phyloP scores from a whole-genome alignment of 2,329 filamentous ascomycete species.

The Sporothrix humicola region DNA sequence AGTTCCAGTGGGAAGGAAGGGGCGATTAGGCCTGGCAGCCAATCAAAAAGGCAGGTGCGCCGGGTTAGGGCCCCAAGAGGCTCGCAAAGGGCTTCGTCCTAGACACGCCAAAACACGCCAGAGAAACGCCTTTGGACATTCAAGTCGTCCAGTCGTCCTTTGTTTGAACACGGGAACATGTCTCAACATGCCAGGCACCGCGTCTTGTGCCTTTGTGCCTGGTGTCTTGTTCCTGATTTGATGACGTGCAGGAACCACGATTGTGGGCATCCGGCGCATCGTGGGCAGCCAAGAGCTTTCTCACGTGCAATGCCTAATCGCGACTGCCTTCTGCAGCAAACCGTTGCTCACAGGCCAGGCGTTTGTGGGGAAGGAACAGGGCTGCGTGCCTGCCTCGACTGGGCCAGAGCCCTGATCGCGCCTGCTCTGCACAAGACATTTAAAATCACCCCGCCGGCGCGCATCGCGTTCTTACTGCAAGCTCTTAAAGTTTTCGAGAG shows the following conservation, averaged over 20 bases:
- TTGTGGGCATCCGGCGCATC: background rate
- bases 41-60: constrained; percentile 39
- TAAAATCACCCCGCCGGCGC: constrained; percentile 9
- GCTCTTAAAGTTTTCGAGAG: constrained; percentile 3
- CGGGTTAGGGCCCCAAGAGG: constrained; percentile 32
- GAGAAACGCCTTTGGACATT: background rate
- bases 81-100: background rate
- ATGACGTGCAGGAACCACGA: constrained; percentile 11
- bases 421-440: constrained; percentile 1
- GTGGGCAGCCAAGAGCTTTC: constrained; percentile 16
- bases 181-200: background rate
- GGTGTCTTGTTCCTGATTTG: constrained; percentile 13
- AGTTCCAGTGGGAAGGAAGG: constrained; percentile 24
- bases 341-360: constrained; percentile 15
- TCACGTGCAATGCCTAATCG: constrained; percentile 13
- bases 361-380: constrained; percentile 29
- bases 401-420: constrained; percentile 25
- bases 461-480: constrained; percentile 8
- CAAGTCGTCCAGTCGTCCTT: background rate
- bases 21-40: constrained; percentile 33
- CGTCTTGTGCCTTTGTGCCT: background rate
- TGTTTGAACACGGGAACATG: constrained; percentile 12
- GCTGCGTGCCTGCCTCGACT: background rate
- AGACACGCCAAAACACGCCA: background rate
- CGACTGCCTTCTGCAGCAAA: constrained; percentile 22